These are phyloP conservation scores for Pleurotus giganteus DNA, from an alignment of 768 basidiomycete genomes.

Conservation along the genomic window DNA sequence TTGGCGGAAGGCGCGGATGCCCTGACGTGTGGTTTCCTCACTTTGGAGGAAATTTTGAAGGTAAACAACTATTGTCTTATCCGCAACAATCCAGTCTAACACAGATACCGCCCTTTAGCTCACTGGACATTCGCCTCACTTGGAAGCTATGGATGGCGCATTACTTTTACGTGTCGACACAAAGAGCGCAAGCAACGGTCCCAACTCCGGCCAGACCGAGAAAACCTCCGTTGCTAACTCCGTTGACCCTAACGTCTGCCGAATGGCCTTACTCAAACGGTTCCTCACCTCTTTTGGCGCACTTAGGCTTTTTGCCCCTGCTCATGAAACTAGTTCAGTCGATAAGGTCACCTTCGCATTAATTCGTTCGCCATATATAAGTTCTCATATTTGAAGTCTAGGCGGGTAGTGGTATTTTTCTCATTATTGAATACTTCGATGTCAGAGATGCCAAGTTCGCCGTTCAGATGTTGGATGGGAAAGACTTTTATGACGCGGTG, in stretches of 20 bases:
- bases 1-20: conserved; percentile 20
- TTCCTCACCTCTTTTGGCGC: conserved; percentile 34
- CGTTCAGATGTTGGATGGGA: conserved; percentile 45
- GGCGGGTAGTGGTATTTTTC: background rate
- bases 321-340: background rate
- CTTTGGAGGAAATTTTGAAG: conserved; percentile 42
- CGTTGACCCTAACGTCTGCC: conserved; percentile 15
- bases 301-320: conserved; percentile 19
- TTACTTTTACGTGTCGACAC: conserved; percentile 47
- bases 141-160: conserved; percentile 49
- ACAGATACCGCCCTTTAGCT: conserved; percentile 36
- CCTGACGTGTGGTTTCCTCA: conserved; percentile 43
- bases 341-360: conserved; percentile 21
- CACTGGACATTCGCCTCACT: conserved; percentile 50
- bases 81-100: conserved; percentile 3
- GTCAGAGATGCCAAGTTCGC: conserved; percentile 56
- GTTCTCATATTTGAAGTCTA: background rate
- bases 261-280: conserved; percentile 26
- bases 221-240: background rate
- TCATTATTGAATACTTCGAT: conserved; percentile 63
- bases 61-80: conserved; percentile 27
- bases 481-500: conserved; percentile 49
- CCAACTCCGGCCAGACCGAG: conserved; percentile 10
- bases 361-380: no score
- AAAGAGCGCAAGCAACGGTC: conserved; percentile 18